Base-by-base conservation (phyloP, 2,329 filamentous ascomycete genomes). In the Stemphylium vesicarium region DNA sequence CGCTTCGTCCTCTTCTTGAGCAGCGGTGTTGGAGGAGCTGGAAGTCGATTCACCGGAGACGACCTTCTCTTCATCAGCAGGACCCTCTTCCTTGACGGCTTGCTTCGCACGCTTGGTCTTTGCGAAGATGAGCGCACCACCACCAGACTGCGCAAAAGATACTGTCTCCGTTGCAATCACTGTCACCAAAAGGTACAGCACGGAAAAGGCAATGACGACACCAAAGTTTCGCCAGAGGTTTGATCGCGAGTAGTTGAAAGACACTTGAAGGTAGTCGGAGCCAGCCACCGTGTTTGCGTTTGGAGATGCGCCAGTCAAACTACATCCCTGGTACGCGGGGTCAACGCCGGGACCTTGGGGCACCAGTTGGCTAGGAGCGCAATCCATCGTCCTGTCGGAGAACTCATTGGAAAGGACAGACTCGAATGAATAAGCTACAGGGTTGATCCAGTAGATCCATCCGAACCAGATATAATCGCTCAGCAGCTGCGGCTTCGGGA, bases 221-320 rank as follows among this genome's bases (percentile, higher is more conserved):
- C 88, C 90, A 66, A 90, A 92, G 70, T 94, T 92, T 3, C 90
- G 85, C 80, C 87, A 89, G 0, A 88, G 73, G 64, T 89, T 80
- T 22, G 75, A 76, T 15, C 85, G 77, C 0, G 80, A 80, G 64
- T 87, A 88, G 39, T 81, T 77, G 71, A 84, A 89, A 7, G 80
- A 80, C 0, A 79, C 78, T 9, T 76, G 62, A 2, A 88, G 68
- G 63, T 88, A 90, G 18, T 75, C 75, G 2, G 78, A 69, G 31
- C 87, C 87, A 29, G 79, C 65, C 11, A 89, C 81, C 3, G 70
- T 76, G 1, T 77, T 76, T 16, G 78, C 77, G 29, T 83, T 83
- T 11, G 84, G 71, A 20, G 75, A 66, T 10, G 85, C 81, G n/a
- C 87, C 87, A 20, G 82, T 78, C 35, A 89, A 72, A 35, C 82